A percentile compares a stretch with the other conserved stretches of the same genome.
Conservation (phyloP, 805 yeast species). For the Saccharomycopsis sp. region DNA sequence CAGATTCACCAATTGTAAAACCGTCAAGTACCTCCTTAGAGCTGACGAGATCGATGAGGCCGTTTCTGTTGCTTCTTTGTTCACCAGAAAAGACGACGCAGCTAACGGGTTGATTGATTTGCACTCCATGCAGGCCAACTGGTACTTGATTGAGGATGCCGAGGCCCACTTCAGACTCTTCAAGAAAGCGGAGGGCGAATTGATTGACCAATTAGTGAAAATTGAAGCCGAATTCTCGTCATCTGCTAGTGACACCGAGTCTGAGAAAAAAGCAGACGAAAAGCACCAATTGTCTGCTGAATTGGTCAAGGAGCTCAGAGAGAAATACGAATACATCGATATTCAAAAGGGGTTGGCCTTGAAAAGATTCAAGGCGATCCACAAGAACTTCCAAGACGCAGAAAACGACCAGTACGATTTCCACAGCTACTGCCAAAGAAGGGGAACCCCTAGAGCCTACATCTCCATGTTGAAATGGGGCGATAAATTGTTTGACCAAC, state of each 20-base stretch:
- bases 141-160: slow-evolving; percentile 83
- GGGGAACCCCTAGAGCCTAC: slow-evolving; percentile 85
- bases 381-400: slow-evolving; percentile 62
- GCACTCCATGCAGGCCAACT: slow-evolving; percentile 83
- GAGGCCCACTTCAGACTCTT: slow-evolving; percentile 69
- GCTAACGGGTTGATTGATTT: slow-evolving; percentile 83
- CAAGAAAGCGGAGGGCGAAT: slow-evolving; percentile 27
- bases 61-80: slow-evolving; percentile 61
- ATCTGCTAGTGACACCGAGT: slow-evolving; percentile 9
- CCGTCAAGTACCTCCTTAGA: slow-evolving; percentile 76
- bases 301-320: slow-evolving; percentile 30
- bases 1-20: slow-evolving; percentile 81
- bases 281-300: slow-evolving; percentile 26
- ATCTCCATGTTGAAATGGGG: slow-evolving; percentile 77
- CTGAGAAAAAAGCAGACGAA: slow-evolving; percentile 10
- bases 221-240: no score
- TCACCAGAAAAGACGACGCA: slow-evolving; percentile 78
- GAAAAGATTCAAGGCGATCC: slow-evolving; percentile 66
- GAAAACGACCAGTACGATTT: slow-evolving; percentile 86
- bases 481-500: slow-evolving; percentile 60
- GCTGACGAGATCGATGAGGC: slow-evolving; percentile 73
- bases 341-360: slow-evolving; percentile 63
- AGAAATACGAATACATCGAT: slow-evolving; percentile 37
- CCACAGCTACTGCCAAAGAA: slow-evolving; percentile 86
- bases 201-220: slow-evolving; percentile 10